These are phyloP conservation scores for Suillus placidus DNA, from an alignment of 768 basidiomycete species.

Conservation along the genomic window DNA sequence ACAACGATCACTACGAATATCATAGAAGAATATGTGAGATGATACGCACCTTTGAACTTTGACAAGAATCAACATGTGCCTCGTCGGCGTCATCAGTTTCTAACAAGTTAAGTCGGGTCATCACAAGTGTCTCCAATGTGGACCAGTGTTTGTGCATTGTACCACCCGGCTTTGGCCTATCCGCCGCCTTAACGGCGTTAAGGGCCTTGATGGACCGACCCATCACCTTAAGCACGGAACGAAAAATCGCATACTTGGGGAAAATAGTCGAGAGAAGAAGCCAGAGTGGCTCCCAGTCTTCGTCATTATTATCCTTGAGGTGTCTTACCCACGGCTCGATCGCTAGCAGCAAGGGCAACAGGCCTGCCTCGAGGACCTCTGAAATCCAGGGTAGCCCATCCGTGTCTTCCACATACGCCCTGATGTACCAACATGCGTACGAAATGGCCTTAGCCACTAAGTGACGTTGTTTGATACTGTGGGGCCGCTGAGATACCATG, in stretches of 20 bases:
- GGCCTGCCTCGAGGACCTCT: slow-evolving; percentile 27
- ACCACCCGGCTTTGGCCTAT: slow-evolving; percentile 21
- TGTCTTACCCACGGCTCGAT: slow-evolving; percentile 30
- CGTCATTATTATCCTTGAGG: slow-evolving; percentile 19
- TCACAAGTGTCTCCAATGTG: slow-evolving; percentile 24
- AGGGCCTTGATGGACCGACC: slow-evolving; percentile 19
- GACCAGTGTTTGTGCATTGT: slow-evolving; percentile 23
- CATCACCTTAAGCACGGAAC: slow-evolving; percentile 21
- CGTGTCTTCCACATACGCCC: slow-evolving; percentile 27
- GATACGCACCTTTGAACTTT: slow-evolving; percentile 25
- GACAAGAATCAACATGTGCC: slow-evolving; percentile 26
- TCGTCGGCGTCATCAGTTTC: slow-evolving; percentile 11
- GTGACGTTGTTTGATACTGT: not conserved
- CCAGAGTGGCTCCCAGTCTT: slow-evolving; percentile 34
- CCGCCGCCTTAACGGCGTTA: slow-evolving; percentile 15
- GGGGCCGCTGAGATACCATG: slow-evolving; percentile 17
- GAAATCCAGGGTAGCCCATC: slow-evolving; percentile 30
- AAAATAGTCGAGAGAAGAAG: slow-evolving; percentile 27
- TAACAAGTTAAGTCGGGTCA: slow-evolving; percentile 19
- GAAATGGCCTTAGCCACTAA: slow-evolving; percentile 31
- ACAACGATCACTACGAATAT: not conserved
- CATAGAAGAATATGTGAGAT: not conserved
- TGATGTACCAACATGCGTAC: slow-evolving; percentile 34
- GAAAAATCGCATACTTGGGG: slow-evolving; percentile 31
- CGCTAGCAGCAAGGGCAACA: slow-evolving; percentile 29